Base-by-base conservation (phyloP, 805 yeast species). In the Suhomyces sp. region DNA sequence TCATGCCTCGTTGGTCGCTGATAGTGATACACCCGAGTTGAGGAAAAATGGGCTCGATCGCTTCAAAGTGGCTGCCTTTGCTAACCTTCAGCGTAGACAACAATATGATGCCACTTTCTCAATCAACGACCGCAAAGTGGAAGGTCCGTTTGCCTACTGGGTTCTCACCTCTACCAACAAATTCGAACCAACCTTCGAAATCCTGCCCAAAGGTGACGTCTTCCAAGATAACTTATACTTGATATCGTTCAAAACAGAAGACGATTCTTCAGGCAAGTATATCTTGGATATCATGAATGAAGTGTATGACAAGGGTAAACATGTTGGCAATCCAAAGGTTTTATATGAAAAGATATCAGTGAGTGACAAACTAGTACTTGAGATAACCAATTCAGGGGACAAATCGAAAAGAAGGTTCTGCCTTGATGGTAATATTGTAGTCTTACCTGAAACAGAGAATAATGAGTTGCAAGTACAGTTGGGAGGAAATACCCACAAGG, bases 1-100 rank as follows among this genome's bases (percentile, higher is more conserved):
- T 57, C 97, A 92, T 68, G 90, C 97, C 2, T 82, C 91, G 3
- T 68, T 92, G 48, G 91, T 92, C 1, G 92, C 92, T 29, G 87
- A 87, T 52, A 83, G 92, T 49, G 93, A 90, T 57, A 76, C 84
- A 0, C 84, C 86, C 0, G 87, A 86, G 58, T 70, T 87, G 65
- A 74, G 91, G 27, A 74, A 75, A 48, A 72, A 78, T 55, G 97
- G 96, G 1, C 61, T 74, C 6, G 82, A 82, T 42, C 70, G 96
- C 51, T 92, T 92, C 67, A 71, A 78, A 54, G 68, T 82, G 36
- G 96, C 97, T 0, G 96, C 91, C 0, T 63, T 66, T 27, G 61
- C 72, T 9, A 80, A 88, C 36, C 64, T 89, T 22, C 61, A 69
- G 4, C 57, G 71, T 15, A 77, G 78, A 47, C 91, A 84, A 46